Conservation (phyloP, 2,329 filamentous ascomycete species). For the Aspergillus ruber region DNA sequence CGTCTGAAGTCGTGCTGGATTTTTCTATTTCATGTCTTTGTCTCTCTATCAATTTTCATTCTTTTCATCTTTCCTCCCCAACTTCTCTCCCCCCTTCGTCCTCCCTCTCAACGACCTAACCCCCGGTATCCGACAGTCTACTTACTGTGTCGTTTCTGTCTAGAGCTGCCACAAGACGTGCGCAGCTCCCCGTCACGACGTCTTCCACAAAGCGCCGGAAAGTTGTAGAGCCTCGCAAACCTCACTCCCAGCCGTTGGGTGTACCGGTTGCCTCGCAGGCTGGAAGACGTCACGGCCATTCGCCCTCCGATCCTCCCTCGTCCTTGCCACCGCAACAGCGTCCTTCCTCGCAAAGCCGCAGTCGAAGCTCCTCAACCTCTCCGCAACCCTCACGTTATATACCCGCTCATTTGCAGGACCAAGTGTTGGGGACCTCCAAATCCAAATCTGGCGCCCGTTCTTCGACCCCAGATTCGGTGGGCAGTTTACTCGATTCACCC, state of each 20-base stretch:
- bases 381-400: conserved; percentile 41
- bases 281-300: conserved; percentile 30
- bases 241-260: conserved; percentile 24
- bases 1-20: background rate
- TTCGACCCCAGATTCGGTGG: conserved; percentile 25
- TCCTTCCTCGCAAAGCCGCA: conserved; percentile 17
- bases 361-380: conserved; percentile 23
- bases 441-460: conserved; percentile 30
- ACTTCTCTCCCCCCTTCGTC: conserved; percentile 1
- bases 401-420: conserved; percentile 51
- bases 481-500: conserved; percentile 35
- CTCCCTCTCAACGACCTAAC: background rate
- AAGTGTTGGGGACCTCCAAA: conserved; percentile 34
- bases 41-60: conserved; percentile 3
- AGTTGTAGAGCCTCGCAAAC: conserved; percentile 39
- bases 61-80: background rate
- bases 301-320: conserved; percentile 16
- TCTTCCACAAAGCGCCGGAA: conserved; percentile 46
- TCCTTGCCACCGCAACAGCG: conserved; percentile 14
- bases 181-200: conserved; percentile 45
- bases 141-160: conserved; percentile 21
- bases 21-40: conserved; percentile 7
- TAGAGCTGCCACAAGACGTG: conserved; percentile 40
- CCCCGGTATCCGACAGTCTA: conserved; percentile 2
- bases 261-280: conserved; percentile 25